Conservation (phyloP, 2,329 filamentous ascomycete species). For the Neonectria coccinea region DNA sequence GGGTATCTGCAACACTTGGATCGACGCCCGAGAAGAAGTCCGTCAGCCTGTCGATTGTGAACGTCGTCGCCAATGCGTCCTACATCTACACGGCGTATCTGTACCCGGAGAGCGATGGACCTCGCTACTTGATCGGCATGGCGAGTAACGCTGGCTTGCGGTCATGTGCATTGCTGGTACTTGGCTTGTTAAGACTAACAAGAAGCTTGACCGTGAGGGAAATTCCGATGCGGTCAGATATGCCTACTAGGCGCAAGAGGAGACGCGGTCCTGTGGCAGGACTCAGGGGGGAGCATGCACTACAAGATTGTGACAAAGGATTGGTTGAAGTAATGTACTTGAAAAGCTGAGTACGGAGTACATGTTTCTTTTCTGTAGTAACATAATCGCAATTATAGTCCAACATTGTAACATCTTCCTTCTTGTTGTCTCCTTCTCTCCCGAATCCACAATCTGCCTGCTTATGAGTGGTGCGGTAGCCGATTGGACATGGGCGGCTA, state of each 20-base stretch:
- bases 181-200: conserved; percentile 43
- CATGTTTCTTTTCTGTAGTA: neutral
- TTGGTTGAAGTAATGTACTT: no score
- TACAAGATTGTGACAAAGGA: neutral
- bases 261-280: no score
- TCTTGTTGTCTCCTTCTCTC: conserved; percentile 6
- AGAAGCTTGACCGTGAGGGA: conserved; percentile 39
- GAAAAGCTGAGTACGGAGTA: no score
- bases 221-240: conserved; percentile 30
- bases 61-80: no score
- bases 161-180: conserved; percentile 42
- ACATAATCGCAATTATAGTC: neutral
- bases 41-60: no score
- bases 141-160: conserved; percentile 42
- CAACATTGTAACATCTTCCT: no score
- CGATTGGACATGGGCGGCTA: conserved; percentile 14
- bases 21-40: no score
- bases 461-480: conserved; percentile 6
- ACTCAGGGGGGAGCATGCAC: neutral
- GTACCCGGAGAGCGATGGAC: conserved; percentile 43
- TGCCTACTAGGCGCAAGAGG: conserved; percentile 31
- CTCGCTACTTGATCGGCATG: conserved; percentile 57
- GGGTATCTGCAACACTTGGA: no score
- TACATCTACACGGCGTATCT: no score
- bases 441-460: conserved; percentile 4